phyloP scores from a whole-genome alignment of 129 eudicot species.

The Dittrichia graveolens region DNA sequence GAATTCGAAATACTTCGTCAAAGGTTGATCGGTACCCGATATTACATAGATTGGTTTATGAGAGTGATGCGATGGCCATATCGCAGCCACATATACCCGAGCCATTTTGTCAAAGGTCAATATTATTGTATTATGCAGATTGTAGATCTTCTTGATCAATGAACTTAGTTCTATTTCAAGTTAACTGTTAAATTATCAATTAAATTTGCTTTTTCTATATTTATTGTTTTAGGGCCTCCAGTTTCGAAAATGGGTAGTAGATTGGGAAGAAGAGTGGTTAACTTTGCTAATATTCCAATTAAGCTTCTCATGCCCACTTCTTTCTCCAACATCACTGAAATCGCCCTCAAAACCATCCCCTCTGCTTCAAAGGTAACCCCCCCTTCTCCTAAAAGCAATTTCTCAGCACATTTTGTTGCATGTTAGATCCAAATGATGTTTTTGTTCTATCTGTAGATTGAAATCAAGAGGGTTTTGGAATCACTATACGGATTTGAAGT shows the following conservation, averaged over 20 bases:
- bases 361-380: constrained; percentile 78
- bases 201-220: not conserved
- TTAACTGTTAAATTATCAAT: constrained; percentile 1
- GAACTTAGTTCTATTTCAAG: not conserved
- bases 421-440: not conserved
- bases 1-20: too few relatives aligned
- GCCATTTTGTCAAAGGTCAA: not conserved
- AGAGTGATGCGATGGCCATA: too few relatives aligned
- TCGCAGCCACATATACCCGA: too few relatives aligned
- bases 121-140: not conserved
- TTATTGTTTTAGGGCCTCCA: constrained; percentile 11
- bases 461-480: constrained; percentile 86
- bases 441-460: constrained; percentile 50
- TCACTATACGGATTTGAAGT: constrained; percentile 91
- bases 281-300: constrained; percentile 86
- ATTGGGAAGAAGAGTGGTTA: constrained; percentile 76
- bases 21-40: too few relatives aligned
- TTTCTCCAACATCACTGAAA: constrained; percentile 83
- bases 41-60: too few relatives aligned
- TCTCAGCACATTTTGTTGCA: not conserved
- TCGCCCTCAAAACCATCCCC: constrained; percentile 94
- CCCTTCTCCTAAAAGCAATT: not conserved
- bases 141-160: not conserved
- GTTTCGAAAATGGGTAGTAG: constrained; percentile 67
- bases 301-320: constrained; percentile 92